Percentiles rank a stretch among this genome's conserved stretches.
Evolutionary conservation across 2,329 filamentous ascomycete genomes (phyloP).

Genomic region (Apiospora koreana): DNA sequence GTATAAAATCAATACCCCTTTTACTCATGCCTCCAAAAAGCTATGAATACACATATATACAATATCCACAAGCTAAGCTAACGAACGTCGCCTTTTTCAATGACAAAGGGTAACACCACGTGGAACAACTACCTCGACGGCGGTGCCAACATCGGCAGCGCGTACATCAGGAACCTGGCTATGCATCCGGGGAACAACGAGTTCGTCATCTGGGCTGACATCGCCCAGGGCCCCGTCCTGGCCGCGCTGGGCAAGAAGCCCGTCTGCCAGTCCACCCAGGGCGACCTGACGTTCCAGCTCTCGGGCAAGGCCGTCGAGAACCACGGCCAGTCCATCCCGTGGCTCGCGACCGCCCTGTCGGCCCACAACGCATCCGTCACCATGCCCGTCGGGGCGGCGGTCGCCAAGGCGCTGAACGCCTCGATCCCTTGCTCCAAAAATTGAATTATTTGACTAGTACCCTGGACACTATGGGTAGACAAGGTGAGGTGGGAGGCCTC

Average conservation of each 20-base stretch:
- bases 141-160: slow-evolving; percentile 51
- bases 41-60: not conserved
- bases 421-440: not conserved
- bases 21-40: not conserved
- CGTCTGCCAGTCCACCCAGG: slow-evolving; percentile 50
- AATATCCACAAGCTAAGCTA: not conserved
- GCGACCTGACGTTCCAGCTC: slow-evolving; percentile 56
- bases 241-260: slow-evolving; percentile 39
- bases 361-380: slow-evolving; percentile 51
- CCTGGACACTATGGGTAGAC: no score
- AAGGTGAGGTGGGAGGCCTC: no score
- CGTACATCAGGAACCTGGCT: slow-evolving; percentile 55
- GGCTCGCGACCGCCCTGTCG: slow-evolving; percentile 57
- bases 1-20: slow-evolving; percentile 25
- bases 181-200: slow-evolving; percentile 61
- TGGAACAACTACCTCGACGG: slow-evolving; percentile 58
- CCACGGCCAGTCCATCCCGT: slow-evolving; percentile 52
- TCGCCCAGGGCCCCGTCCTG: slow-evolving; percentile 53
- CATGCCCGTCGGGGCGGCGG: slow-evolving; percentile 50
- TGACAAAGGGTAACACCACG: slow-evolving; percentile 58
- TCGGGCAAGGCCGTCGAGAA: slow-evolving; percentile 53
- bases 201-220: slow-evolving; percentile 54
- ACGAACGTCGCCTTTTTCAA: not conserved
- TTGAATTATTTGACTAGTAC: not conserved
- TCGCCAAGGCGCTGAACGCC: slow-evolving; percentile 23